These are phyloP conservation scores for Artemisia argyi DNA, from an alignment of 129 eudicot species.

Conservation along the genomic window DNA sequence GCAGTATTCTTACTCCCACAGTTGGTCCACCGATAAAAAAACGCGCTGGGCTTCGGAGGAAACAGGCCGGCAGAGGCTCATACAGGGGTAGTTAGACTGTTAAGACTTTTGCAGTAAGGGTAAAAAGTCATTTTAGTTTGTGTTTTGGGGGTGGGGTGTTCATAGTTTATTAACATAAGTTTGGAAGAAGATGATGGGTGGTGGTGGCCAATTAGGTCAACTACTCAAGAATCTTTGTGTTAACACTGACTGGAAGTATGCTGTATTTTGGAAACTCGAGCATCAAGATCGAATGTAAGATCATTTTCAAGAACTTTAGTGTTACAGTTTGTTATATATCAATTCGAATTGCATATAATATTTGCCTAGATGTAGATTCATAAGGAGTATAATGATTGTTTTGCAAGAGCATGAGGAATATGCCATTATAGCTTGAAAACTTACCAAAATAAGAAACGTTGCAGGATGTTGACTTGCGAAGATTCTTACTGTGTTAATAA, in stretches of 20 bases:
- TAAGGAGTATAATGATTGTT: not conserved
- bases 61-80: slow-evolving; percentile 99
- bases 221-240: slow-evolving; percentile 70
- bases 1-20: slow-evolving; percentile 64
- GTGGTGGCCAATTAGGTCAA: slow-evolving; percentile 62
- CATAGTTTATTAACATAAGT: slow-evolving; percentile 35
- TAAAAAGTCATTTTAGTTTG: slow-evolving; percentile 31
- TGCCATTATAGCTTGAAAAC: not conserved
- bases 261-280: slow-evolving; percentile 86
- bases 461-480: slow-evolving; percentile 81
- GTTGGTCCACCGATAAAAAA: slow-evolving; percentile 93
- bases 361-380: slow-evolving; percentile 7
- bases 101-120: slow-evolving; percentile 27
- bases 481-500: slow-evolving; percentile 68
- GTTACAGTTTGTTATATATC: not conserved
- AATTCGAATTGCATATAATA: not conserved
- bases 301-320: slow-evolving; percentile 9
- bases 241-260: slow-evolving; percentile 79
- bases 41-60: slow-evolving; percentile 85
- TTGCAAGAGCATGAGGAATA: not conserved
- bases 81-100: slow-evolving; percentile 88
- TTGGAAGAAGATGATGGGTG: slow-evolving; percentile 46
- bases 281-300: slow-evolving; percentile 78
- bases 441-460: slow-evolving; percentile 13
- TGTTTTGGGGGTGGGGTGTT: slow-evolving; percentile 33